Evolutionary conservation across 805 yeast species (phyloP), one percentile per base, ranked within the genome.

Genomic region (Starmerella geochares): DNA sequence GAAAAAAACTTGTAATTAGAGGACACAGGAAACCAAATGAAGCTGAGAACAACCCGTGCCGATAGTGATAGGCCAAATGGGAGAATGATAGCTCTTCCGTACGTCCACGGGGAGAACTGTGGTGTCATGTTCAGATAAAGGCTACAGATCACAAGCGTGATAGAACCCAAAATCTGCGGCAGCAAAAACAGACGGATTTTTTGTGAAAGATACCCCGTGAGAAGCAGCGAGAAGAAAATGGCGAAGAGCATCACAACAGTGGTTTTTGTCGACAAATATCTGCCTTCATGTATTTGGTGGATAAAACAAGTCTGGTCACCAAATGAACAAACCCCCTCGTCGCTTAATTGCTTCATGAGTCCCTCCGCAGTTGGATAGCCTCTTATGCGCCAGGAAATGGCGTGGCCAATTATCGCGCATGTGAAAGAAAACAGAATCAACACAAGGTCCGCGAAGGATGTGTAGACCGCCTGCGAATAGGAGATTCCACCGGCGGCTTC

Each of bases 51-150:
- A 14, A 56, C 40, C 29, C 56, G 45, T 19, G 54, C 29, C 0
- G 59, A 57, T 8, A 58, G 37, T 1, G 59, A 49, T 5, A 63
- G 9, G 5, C 64, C 65, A 35, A 60, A 42, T 1, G 64, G 59
- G 17, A 55, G 49, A 11, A 61, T 23, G 6, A 61, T 37, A 10
- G 47, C 35, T 3, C 47, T 17, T 2, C 54, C 58, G 38, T 21
- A 38, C 11, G 19, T 3, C 47, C 50, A 43, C 19, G 54, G 58
- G 5, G 24, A 43, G 16, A 55, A 45, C 28, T 33, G 46, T 2
- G 58, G 58, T 1, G 52, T 40, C 10, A 49, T 31, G n/a, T 45
- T 49, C 11, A 48, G 24, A 21, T 46, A 43, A 0, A 41, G 33
- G 1, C 50, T 42, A 16, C 38, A 42, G 25, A 54, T 47, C 16